A percentile compares a stretch with the other conserved stretches of the same genome.
These are phyloP conservation scores for Rhynchosporium secalis DNA, from an alignment of 2,329 filamentous ascomycete genomes.

Conservation along the genomic window DNA sequence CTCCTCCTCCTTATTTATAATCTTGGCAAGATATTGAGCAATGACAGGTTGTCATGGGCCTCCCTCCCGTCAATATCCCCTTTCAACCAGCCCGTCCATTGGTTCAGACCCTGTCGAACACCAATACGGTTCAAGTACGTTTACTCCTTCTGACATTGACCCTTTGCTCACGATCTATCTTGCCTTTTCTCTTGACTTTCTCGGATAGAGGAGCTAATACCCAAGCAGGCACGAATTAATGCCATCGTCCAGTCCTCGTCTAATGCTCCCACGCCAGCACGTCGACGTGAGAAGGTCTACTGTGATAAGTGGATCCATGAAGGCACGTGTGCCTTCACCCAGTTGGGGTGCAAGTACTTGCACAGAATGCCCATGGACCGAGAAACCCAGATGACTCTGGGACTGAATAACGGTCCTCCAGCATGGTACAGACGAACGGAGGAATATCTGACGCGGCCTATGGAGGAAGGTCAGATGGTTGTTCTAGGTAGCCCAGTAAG, in stretches of 20 bases:
- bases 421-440: slow-evolving; percentile 48
- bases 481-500: background rate
- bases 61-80: slow-evolving; percentile 7
- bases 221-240: slow-evolving; percentile 27
- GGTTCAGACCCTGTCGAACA: background rate
- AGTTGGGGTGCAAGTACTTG: slow-evolving; percentile 85
- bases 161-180: background rate
- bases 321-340: slow-evolving; percentile 79
- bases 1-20: background rate
- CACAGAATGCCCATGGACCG: slow-evolving; percentile 82
- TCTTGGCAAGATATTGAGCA: slow-evolving; percentile 7
- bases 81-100: background rate
- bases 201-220: background rate
- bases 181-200: background rate
- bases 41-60: slow-evolving; percentile 21
- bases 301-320: slow-evolving; percentile 90
- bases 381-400: slow-evolving; percentile 65
- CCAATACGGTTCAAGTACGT: slow-evolving; percentile 15
- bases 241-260: slow-evolving; percentile 23
- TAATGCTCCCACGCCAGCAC: background rate
- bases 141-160: background rate
- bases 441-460: no score
- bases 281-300: slow-evolving; percentile 61
- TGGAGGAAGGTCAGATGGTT: no score
- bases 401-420: slow-evolving; percentile 66